A percentile compares a stretch with the other conserved stretches of the same genome.
Conservation (phyloP, 1,284 basidiomycete species). For the Blastosporella zonata region DNA sequence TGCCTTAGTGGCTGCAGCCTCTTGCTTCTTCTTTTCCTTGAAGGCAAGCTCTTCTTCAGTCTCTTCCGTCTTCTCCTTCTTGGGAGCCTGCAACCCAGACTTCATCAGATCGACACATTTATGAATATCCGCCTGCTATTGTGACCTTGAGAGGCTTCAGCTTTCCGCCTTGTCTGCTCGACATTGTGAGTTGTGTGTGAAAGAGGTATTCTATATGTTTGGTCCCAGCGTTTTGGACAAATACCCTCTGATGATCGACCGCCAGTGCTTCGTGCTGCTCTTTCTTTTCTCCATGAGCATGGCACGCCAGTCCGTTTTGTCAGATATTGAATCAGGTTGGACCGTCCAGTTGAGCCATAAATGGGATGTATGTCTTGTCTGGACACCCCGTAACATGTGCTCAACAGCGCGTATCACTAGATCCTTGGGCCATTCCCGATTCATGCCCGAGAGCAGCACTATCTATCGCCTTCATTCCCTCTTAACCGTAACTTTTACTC, state of each 20-base stretch:
- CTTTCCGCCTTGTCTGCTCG: conserved; percentile 76
- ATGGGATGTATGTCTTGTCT: conserved; percentile 35
- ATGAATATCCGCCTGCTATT: not conserved
- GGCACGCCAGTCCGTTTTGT: conserved; percentile 10
- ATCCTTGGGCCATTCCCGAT: conserved; percentile 75
- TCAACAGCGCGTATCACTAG: conserved; percentile 4
- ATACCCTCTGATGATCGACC: conserved; percentile 4
- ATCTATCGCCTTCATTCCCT: conserved; percentile 71
- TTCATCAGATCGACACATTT: conserved; percentile 11
- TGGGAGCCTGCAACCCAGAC: conserved; percentile 53
- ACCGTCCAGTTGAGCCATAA: conserved; percentile 25
- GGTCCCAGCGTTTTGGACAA: conserved; percentile 10
- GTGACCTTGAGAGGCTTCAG: conserved; percentile 60
- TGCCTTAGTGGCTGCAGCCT: conserved; percentile 65
- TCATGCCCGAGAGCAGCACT: conserved; percentile 77
- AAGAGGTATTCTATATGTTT: conserved; percentile 12
- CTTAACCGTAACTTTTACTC: conserved; percentile 47
- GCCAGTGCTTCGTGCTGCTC: not conserved
- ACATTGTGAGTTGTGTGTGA: conserved; percentile 41
- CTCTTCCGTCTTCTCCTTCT: conserved; percentile 73
- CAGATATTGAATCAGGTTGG: conserved; percentile 25
- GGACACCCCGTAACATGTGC: not conserved
- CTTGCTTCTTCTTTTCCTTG: conserved; percentile 72
- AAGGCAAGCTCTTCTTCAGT: conserved; percentile 69
- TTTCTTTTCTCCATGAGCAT: conserved; percentile 4